Evolutionary conservation across 257 asterid species (phyloP), one percentile per base, ranked within the genome.

Genomic region (Catharanthus roseus): DNA sequence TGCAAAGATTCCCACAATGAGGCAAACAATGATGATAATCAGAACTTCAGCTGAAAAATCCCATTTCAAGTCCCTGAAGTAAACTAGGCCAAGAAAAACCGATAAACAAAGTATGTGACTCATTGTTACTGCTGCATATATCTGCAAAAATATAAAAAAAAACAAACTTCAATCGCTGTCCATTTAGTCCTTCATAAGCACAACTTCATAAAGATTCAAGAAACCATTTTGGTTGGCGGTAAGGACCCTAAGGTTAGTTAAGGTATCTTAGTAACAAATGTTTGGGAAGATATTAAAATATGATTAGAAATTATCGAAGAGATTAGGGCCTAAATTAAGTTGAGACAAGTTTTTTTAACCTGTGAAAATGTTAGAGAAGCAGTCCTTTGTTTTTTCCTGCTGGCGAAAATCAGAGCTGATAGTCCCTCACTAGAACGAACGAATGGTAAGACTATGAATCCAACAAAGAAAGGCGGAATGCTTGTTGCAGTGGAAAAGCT

Each of bases 331-430:
- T n/a, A n/a, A n/a, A n/a, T n/a, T n/a, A n/a, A n/a, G n/a, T n/a
- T n/a, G n/a, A n/a, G n/a, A n/a, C n/a, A n/a, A n/a, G n/a, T n/a
- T n/a, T n/a, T n/a, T n/a, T n/a, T 24, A 60, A 63, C 77, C 77
- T 72, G 64, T 21, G 77, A 72, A 36, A 72, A 64, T 38, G 77
- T 72, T 65, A 70, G 41, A 16, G 74, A 70, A 13, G 74, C 74
- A 56, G 58, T 36, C 29, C 67, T 21, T 18, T n/a, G 66, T 34
- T 55, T 70, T n/a, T 70, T 70, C 7, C 57, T 23, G 13, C 33
- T 29, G 50, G 74, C 58, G 16, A 70, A 70, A 5, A 70, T 70
- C 1, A 70, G 42, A n/a, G 57, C 68, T n/a, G 38, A 10, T 0
- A 70, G 24, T 38, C 42, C 71, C 77, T 72, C 77, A 28, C 77